These are phyloP conservation scores for Cyphellophora europaea DNA, from an alignment of 2,329 filamentous ascomycete species.

Conservation along the genomic window DNA sequence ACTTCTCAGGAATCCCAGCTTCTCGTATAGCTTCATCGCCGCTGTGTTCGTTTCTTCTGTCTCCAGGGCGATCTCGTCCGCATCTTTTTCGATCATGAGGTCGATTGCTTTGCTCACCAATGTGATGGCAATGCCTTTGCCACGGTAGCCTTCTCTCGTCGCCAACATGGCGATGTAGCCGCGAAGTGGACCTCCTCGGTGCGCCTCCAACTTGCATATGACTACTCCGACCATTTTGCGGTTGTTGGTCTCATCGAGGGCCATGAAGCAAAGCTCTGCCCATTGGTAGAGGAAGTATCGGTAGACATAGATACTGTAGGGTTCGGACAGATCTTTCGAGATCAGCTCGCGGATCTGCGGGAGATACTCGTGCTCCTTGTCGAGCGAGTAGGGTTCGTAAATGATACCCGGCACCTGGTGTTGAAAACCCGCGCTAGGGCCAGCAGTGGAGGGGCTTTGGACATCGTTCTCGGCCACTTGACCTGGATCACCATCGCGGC, in stretches of 20 bases:
- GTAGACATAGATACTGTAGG: slow-evolving; percentile 99
- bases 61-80: slow-evolving; percentile 92
- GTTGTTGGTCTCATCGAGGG: slow-evolving; percentile 47
- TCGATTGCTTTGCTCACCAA: slow-evolving; percentile 87
- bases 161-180: slow-evolving; percentile 99
- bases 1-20: slow-evolving; percentile 80
- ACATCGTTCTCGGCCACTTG: neutral
- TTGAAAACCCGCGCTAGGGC: slow-evolving; percentile 9
- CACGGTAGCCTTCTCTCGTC: slow-evolving; percentile 70
- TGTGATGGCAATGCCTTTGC: slow-evolving; percentile 76
- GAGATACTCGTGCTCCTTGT: slow-evolving; percentile 58
- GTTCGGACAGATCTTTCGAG: slow-evolving; percentile 91
- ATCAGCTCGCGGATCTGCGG: slow-evolving; percentile 86
- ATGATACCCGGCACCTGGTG: slow-evolving; percentile 24
- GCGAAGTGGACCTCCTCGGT: slow-evolving; percentile 74
- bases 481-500: neutral
- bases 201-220: slow-evolving; percentile 86
- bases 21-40: slow-evolving; percentile 86
- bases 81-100: slow-evolving; percentile 72
- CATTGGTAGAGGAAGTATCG: slow-evolving; percentile 97
- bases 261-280: slow-evolving; percentile 95
- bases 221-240: slow-evolving; percentile 75
- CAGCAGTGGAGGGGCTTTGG: neutral
- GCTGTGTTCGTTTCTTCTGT: slow-evolving; percentile 89
- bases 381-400: slow-evolving; percentile 51